Conservation (phyloP, 768 basidiomycete species). For the Candolleomyces aberdarensis region DNA sequence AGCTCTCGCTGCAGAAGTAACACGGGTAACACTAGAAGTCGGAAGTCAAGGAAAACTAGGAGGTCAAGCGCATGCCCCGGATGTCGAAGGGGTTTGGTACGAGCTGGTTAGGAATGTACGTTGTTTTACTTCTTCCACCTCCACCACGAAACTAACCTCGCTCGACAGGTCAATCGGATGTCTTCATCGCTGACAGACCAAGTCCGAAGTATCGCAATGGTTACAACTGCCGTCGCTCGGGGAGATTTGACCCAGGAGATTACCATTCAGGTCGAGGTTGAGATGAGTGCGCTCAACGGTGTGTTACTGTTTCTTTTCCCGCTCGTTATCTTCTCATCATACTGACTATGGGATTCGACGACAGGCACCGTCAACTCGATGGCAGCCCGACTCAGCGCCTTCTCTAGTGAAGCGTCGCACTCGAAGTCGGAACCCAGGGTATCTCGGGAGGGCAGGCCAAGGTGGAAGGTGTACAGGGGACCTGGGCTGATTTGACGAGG, state of each 20-base stretch:
- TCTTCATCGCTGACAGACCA: constrained; percentile 75
- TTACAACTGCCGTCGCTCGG: constrained; percentile 86
- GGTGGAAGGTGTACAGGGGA: constrained; percentile 89
- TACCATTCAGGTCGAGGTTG: constrained; percentile 81
- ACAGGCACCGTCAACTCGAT: constrained; percentile 89
- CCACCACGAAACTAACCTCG: no score
- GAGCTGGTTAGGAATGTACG: constrained; percentile 52
- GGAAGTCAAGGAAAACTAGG: constrained; percentile 88
- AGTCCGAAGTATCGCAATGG: constrained; percentile 80
- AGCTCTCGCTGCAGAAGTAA: constrained; percentile 78
- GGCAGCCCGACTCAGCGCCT: constrained; percentile 87
- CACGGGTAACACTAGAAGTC: constrained; percentile 80
- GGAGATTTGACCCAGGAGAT: constrained; percentile 94
- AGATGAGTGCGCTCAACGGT: constrained; percentile 79
- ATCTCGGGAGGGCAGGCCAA: constrained; percentile 88
- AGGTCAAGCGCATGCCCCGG: constrained; percentile 83
- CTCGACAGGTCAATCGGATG: constrained; percentile 57
- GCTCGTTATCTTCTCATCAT: no score
- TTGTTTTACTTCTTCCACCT: no score
- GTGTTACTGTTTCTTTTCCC: no score
- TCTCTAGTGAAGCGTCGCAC: constrained; percentile 80
- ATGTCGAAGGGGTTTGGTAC: constrained; percentile 88
- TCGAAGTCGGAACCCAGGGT: constrained; percentile 89
- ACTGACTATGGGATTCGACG: no score
- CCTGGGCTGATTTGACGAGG: constrained; percentile 87